These are phyloP conservation scores for Saprolegnia parasitica DNA, from an alignment of 352 stramenopile species.

Conservation along the genomic window DNA sequence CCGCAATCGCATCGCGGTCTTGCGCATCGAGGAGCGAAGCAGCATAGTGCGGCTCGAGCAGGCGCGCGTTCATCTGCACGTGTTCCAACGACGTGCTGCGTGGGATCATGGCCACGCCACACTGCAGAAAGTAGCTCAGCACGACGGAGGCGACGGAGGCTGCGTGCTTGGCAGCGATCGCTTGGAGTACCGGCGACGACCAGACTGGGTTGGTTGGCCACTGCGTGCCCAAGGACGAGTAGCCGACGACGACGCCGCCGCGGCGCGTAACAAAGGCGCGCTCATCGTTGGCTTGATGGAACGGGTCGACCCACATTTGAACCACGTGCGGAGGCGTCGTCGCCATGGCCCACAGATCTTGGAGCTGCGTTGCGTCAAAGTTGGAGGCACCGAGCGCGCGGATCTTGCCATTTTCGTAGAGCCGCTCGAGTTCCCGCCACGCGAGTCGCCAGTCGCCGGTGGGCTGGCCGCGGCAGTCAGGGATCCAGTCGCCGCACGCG, in stretches of 20 bases:
- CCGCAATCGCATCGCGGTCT: slow-evolving; percentile 39
- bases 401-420: slow-evolving; percentile 38
- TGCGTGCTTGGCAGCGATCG: slow-evolving; percentile 37
- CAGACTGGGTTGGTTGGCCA: slow-evolving; percentile 31
- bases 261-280: slow-evolving; percentile 33
- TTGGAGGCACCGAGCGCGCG: slow-evolving; percentile 48
- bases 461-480: slow-evolving; percentile 29
- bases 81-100: slow-evolving; percentile 40
- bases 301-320: slow-evolving; percentile 75
- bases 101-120: slow-evolving; percentile 36
- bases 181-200: slow-evolving; percentile 36
- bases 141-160: slow-evolving; percentile 38
- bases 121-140: slow-evolving; percentile 45
- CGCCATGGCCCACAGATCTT: slow-evolving; percentile 34
- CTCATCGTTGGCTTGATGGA: slow-evolving; percentile 44
- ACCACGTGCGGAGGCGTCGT: slow-evolving; percentile 42
- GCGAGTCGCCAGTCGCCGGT: slow-evolving; percentile 49
- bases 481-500: slow-evolving; percentile 44
- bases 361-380: slow-evolving; percentile 36
- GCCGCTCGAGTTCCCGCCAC: slow-evolving; percentile 47
- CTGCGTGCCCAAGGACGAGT: slow-evolving; percentile 53
- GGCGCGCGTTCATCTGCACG: slow-evolving; percentile 34
- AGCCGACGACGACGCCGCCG: slow-evolving; percentile 51
- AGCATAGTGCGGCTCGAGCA: slow-evolving; percentile 39
- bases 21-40: slow-evolving; percentile 33